These are phyloP conservation scores for Canavalia ensiformis DNA, from an alignment of 306 rosid genomes.

Conservation along the genomic window DNA sequence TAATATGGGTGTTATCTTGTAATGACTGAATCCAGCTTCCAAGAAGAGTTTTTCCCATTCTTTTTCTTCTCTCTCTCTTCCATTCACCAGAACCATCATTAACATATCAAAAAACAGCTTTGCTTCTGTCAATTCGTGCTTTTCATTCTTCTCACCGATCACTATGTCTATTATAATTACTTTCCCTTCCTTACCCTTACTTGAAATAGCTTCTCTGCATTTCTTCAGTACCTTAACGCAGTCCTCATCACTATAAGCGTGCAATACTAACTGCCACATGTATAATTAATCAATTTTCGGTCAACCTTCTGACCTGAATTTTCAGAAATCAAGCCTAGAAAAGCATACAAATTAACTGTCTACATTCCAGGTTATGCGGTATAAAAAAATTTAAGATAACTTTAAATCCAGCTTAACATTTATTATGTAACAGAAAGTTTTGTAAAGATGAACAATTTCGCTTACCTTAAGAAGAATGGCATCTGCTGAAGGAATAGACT, in stretches of 20 bases:
- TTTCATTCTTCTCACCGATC: slow-evolving; percentile 50
- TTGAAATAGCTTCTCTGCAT: slow-evolving; percentile 58
- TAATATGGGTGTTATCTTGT: slow-evolving; percentile 53
- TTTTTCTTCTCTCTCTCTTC: slow-evolving; percentile 61
- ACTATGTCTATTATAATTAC: slow-evolving; percentile 66
- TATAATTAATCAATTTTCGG: not conserved
- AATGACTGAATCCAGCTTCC: slow-evolving; percentile 63
- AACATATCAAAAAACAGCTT: slow-evolving; percentile 57
- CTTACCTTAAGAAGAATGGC: slow-evolving; percentile 54
- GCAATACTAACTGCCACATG: slow-evolving; percentile 54
- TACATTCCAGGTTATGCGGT: not conserved
- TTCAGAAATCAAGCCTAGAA: not conserved
- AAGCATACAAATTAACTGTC: not conserved
- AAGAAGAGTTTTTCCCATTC: slow-evolving; percentile 66
- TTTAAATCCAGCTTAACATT: not conserved
- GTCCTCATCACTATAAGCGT: slow-evolving; percentile 54
- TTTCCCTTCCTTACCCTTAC: slow-evolving; percentile 54
- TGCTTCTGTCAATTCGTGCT: slow-evolving; percentile 41
- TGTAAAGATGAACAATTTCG: not conserved
- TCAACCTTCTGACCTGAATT: not conserved
- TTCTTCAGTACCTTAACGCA: slow-evolving; percentile 61
- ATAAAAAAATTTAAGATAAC: not conserved
- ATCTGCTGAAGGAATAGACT: slow-evolving; percentile 52
- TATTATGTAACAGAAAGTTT: not conserved
- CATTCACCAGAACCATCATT: slow-evolving; percentile 59